Evolutionary conservation across 257 asterid genomes (phyloP).

Genomic region (Nicotiana benthamiana): DNA sequence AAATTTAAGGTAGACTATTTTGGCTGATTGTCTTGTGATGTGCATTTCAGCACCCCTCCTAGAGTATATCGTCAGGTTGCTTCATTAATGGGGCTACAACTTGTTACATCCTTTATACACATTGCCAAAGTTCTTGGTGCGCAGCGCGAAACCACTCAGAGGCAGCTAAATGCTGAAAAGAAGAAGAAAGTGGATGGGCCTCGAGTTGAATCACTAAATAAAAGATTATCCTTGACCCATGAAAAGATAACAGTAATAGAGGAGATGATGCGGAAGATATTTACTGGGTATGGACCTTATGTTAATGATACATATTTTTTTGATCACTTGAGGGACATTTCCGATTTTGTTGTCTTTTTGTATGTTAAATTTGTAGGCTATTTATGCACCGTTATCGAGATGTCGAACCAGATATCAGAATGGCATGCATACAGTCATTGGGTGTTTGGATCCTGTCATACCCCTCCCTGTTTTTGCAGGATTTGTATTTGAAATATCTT

Average conservation of each 20-base stretch:
- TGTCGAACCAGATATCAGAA: conserved; percentile 84
- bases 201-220: conserved; percentile 82
- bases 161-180: conserved; percentile 95
- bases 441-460: conserved; percentile 93
- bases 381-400: conserved; percentile 98
- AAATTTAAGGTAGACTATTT: conserved; percentile 8
- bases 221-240: conserved; percentile 68
- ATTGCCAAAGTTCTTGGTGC: conserved; percentile 79
- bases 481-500: conserved; percentile 87
- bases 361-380: conserved; percentile 42
- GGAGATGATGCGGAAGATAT: conserved; percentile 92
- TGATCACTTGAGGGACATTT: neutral
- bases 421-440: conserved; percentile 88
- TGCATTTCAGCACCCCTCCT: conserved; percentile 83
- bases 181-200: conserved; percentile 73
- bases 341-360: neutral
- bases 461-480: conserved; percentile 95
- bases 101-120: conserved; percentile 90
- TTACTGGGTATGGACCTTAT: conserved; percentile 59
- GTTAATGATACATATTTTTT: neutral
- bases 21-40: conserved; percentile 17
- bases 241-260: conserved; percentile 81
- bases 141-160: conserved; percentile 89
- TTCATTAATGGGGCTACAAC: conserved; percentile 94
- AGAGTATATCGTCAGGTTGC: conserved; percentile 90